phyloP scores from a whole-genome alignment of 306 rosid genomes.

The Cucumis melo region DNA sequence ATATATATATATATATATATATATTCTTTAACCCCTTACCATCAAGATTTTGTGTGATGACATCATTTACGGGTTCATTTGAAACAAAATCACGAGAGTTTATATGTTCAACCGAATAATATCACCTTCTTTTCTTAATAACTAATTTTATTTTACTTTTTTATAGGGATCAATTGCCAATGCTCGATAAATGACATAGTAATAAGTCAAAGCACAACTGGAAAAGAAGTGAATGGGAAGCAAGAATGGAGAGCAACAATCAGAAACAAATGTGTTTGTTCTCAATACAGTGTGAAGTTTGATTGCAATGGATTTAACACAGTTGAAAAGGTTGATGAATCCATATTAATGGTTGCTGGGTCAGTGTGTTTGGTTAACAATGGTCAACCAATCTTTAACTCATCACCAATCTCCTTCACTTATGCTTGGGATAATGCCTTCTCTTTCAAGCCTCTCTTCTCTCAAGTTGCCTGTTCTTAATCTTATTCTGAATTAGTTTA shows the following conservation, averaged over 20 bases:
- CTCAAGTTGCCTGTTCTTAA: background rate
- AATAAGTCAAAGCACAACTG: background rate
- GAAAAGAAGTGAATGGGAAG: background rate
- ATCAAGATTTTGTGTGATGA: too few species aligned
- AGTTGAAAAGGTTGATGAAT: background rate
- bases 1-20: too few species aligned
- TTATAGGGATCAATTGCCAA: background rate
- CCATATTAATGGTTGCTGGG: background rate
- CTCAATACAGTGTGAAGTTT: slow-evolving; percentile 6
- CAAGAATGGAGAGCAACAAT: background rate
- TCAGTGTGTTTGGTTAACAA: slow-evolving; percentile 3
- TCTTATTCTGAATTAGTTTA: too few species aligned
- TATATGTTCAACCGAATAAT: too few species aligned
- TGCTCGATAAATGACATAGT: background rate
- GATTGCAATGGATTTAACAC: background rate
- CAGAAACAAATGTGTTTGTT: slow-evolving; percentile 7
- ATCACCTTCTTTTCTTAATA: too few species aligned
- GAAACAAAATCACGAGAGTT: too few species aligned
- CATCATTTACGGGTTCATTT: too few species aligned
- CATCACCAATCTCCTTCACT: background rate
- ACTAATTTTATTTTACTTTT: too few species aligned
- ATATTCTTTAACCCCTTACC: too few species aligned
- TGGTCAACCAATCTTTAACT: background rate
- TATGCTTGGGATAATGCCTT: slow-evolving; percentile 15
- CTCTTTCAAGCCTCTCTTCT: background rate